Evolutionary conservation across 768 basidiomycete species (phyloP), one percentile per base, ranked within the genome.

Genomic region (Trametes gibbosa): DNA sequence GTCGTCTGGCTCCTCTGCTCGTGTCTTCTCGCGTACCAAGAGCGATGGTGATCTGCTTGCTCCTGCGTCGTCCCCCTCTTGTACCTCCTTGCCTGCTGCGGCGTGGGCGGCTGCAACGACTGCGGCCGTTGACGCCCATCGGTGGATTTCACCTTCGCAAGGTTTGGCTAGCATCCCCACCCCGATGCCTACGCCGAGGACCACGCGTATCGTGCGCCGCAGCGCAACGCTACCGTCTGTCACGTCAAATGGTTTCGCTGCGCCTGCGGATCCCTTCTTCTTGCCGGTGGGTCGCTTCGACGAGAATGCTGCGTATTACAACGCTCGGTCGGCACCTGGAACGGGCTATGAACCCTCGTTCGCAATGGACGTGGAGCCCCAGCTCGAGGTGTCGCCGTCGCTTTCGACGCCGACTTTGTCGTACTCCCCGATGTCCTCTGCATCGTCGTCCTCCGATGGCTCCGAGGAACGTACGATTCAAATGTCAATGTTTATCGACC

Each of bases 351-450:
- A 46, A 14, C 17, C 49, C n/a, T 43, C 45, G 40, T 49, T 40
- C 55, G 14, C 40, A 2, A 37, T 53, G 53, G 59, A 58, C 53
- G 47, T 52, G 53, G 62, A 55, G 45, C 39, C 42, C 9, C 59
- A 45, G 23, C 1, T 29, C 57, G 53, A 62, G 51, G 58, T 62
- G 21, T 70, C 69, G 27, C 67, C 69, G 19, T 49, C 64, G 37
- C 39, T 66, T 42, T 64, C 65, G 25, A 70, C 69, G 51, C 69
- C 69, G 8, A 56, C 63, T 0, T 58, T 70, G 24, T 55, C 54
- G 14, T 68, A 68, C 62, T 71, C 70, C 39, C 70, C 70, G 25
- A 66, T 66, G 64, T 71, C 70, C 8, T 61, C 64, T 3, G 45
- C 58, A 4, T 68, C 67, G 19, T 66, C 67, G 14, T 70, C 68